Evolutionary conservation across 768 basidiomycete species (phyloP), one percentile per base, ranked within the genome.

Genomic region (Crepidotus variabilis): DNA sequence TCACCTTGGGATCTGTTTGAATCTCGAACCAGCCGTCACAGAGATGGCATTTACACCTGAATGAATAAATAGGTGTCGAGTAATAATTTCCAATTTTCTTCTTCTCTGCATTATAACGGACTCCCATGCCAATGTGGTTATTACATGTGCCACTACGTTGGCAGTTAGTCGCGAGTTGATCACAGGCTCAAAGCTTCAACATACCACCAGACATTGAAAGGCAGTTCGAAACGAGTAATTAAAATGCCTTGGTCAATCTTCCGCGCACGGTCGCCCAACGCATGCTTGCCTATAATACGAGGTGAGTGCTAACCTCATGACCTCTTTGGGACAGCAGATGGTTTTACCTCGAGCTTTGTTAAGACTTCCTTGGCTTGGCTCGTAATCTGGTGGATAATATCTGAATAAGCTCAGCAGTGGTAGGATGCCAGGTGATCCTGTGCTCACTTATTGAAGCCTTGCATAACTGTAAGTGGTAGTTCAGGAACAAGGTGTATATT

Each of bases 71-170:
- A 9, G 94, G 91, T 0, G 95, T 98, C 6, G 92, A 92, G 67
- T 89, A 94, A 72, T 99, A 99, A 56, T 83, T 85, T 13, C 97
- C 97, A 33, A 98, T 83, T 71, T 96, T 98, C 77, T 90, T 90
- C 83, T 99, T 99, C 72, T 98, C 95, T 0, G 97, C 97, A 62
- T 99, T 99, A 78, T 98, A 99, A n/a, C 97, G 90, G 1, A 99
- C 97, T 21, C 97, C 97, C 84, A 97, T 97, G 10, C 97, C 97
- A 51, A 99, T 92, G 74, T 98, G 97, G 63, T 90, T 89, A 70
- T 95, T 87, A 74, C 96, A 99, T 73, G 88, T 88, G 33, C 87
- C 92, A 65, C 96, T 98, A 71, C 56, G 35, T 28, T 43, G 35
- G 14, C 50, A 50, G 47, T 49, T 48, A 52, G 39, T 34, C 11